Percentiles rank a stretch among this genome's conserved stretches.
Conservation (phyloP, 148 eudicot species). For the Selenicereus undatus region DNA sequence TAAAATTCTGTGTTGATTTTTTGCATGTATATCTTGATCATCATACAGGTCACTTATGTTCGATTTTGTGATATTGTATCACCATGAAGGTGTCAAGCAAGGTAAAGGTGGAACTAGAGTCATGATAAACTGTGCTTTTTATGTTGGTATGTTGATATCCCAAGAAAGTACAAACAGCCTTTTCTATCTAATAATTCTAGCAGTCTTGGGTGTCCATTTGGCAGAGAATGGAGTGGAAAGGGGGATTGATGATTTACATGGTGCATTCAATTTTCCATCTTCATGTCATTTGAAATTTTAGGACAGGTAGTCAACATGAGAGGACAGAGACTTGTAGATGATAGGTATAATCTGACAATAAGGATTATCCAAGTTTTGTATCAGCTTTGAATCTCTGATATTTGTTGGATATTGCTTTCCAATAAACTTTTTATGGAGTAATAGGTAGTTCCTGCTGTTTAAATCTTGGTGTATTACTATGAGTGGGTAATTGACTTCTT, state of each 20-base stretch:
- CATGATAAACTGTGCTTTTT: not conserved
- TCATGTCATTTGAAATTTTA: not conserved
- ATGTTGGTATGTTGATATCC: not conserved
- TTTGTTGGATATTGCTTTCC: not conserved
- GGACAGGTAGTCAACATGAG: constrained; percentile 5
- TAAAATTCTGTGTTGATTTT: not conserved
- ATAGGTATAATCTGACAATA: not conserved
- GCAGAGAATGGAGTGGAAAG: not conserved
- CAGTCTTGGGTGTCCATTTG: not conserved
- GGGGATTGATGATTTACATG: not conserved
- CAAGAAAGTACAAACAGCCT: too few species aligned
- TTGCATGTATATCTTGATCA: not conserved
- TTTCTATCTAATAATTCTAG: too few species aligned
- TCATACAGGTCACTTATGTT: not conserved
- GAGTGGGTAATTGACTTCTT: too few species aligned
- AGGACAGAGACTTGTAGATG: not conserved
- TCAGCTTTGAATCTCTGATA: too few species aligned
- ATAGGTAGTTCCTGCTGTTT: not conserved
- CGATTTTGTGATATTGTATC: not conserved
- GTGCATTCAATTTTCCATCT: not conserved
- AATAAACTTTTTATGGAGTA: not conserved
- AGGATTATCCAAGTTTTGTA: not conserved
- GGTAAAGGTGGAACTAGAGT: not conserved
- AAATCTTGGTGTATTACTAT: too few species aligned
- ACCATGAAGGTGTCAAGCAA: not conserved